phyloP scores from a whole-genome alignment of 2,329 filamentous ascomycete species.

The Aschersonia sp. region DNA sequence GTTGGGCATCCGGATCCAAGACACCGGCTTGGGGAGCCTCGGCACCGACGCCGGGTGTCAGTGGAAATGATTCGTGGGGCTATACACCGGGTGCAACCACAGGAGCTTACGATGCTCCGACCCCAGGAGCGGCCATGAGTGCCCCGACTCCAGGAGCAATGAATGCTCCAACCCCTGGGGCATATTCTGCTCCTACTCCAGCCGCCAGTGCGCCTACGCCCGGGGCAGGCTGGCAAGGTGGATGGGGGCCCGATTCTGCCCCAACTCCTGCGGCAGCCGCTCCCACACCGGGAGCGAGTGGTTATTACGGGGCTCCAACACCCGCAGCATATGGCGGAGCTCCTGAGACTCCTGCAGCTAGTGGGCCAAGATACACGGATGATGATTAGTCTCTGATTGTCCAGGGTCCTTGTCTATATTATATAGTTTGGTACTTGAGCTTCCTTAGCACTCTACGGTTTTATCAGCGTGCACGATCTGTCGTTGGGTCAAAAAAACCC shows the following conservation, averaged over 20 bases:
- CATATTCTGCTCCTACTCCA: constrained; percentile 49
- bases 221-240: constrained; percentile 44
- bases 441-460: no score
- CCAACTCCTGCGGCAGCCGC: constrained; percentile 52
- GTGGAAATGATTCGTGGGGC: constrained; percentile 44
- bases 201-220: constrained; percentile 55
- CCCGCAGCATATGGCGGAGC: constrained; percentile 42
- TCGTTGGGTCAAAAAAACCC: no score
- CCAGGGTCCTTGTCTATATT: no score
- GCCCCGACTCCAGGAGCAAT: constrained; percentile 48
- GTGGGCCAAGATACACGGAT: constrained; percentile 38
- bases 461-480: no score
- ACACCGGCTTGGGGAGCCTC: constrained; percentile 59
- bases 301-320: constrained; percentile 50
- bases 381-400: constrained; percentile 21
- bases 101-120: constrained; percentile 53
- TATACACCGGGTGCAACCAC: constrained; percentile 37
- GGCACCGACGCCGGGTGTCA: constrained; percentile 42
- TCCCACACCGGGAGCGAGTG: constrained; percentile 54
- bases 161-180: constrained; percentile 59
- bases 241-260: constrained; percentile 47
- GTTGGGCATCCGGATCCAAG: constrained; percentile 56
- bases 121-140: constrained; percentile 42
- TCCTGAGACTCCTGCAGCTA: constrained; percentile 47
- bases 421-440: no score